Percentiles rank a stretch among this genome's conserved stretches.
Conservation (phyloP, 495 filamentous ascomycete genomes). For the Daldinia loculata region DNA sequence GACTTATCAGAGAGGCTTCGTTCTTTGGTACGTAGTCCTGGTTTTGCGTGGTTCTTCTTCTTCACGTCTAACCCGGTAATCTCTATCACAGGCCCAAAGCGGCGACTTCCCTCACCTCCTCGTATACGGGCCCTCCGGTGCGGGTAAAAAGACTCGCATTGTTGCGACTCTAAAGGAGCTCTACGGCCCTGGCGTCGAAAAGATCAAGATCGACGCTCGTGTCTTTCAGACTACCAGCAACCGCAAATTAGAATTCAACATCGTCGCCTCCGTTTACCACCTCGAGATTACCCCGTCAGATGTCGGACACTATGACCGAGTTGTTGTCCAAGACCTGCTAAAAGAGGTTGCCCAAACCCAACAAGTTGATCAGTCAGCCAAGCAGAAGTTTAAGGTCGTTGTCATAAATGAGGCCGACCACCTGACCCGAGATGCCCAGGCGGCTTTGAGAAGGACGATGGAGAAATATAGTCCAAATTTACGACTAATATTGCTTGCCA, state of each 20-base stretch:
- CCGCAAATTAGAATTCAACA: conserved; percentile 98
- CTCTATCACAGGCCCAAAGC: conserved; percentile 77
- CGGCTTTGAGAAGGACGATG: conserved; percentile 94
- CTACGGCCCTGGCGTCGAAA: conserved; percentile 91
- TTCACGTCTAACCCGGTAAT: conserved; percentile 27
- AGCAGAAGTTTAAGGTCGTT: conserved; percentile 95
- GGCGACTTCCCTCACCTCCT: conserved; percentile 97
- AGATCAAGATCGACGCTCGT: conserved; percentile 96
- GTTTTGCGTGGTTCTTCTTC: not conserved
- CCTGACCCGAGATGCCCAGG: conserved; percentile 92
- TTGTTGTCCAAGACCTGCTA: conserved; percentile 92
- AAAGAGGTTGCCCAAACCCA: conserved; percentile 99
- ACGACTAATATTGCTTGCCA: conserved; percentile 88
- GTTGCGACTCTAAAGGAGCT: conserved; percentile 92
- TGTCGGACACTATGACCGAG: conserved; percentile 95
- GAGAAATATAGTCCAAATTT: conserved; percentile 98
- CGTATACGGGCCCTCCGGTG: conserved; percentile 94
- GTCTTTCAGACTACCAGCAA: conserved; percentile 95
- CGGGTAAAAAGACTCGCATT: conserved; percentile 96
- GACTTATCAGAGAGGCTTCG: conserved; percentile 88
- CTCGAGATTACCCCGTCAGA: conserved; percentile 98
- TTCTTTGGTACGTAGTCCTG: conserved; percentile 73
- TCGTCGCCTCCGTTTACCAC: conserved; percentile 94
- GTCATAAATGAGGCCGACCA: conserved; percentile 99
- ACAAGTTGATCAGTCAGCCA: conserved; percentile 89